phyloP scores from a whole-genome alignment of 2,329 filamentous ascomycete species.

The Venturia carpophila region DNA sequence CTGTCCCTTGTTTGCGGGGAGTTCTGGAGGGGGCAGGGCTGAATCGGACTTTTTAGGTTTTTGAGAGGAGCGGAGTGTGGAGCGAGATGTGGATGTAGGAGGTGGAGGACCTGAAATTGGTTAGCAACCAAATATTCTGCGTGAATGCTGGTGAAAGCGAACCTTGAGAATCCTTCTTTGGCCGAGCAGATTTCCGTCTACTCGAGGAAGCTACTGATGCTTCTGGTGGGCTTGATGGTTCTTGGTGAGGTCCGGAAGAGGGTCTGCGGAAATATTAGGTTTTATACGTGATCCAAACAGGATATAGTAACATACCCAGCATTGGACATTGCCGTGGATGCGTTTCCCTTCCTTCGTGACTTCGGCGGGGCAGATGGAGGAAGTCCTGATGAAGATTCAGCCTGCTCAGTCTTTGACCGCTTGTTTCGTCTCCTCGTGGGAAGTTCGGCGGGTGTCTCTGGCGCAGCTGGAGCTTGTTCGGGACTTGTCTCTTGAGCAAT shows the following conservation, averaged over 20 bases:
- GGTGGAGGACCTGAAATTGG: conserved; percentile 21
- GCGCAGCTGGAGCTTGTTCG: conserved; percentile 43
- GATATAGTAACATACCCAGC: conserved; percentile 49
- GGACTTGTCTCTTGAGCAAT: conserved; percentile 37
- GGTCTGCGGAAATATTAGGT: conserved; percentile 40
- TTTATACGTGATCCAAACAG: conserved; percentile 21
- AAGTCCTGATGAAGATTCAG: conserved; percentile 5
- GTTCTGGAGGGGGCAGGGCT: conserved; percentile 29
- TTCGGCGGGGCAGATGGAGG: conserved; percentile 34
- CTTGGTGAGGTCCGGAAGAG: conserved; percentile 57
- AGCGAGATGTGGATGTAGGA: conserved; percentile 18
- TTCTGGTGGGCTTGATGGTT: conserved; percentile 40
- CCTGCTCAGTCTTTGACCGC: conserved; percentile 24
- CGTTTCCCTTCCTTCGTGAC: conserved; percentile 52
- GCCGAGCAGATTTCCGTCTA: conserved; percentile 66
- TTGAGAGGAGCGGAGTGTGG: conserved; percentile 14
- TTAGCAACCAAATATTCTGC: conserved; percentile 27
- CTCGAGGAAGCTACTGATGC: conserved; percentile 53
- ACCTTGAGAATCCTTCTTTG: conserved; percentile 59
- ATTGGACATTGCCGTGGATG: conserved; percentile 62
- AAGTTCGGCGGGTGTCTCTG: conserved; percentile 30
- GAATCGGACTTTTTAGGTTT: conserved; percentile 12
- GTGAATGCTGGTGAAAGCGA: conserved; percentile 22
- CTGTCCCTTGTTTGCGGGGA: not conserved
- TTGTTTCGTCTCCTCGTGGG: conserved; percentile 31